Percentiles rank a stretch among this genome's conserved stretches.
Evolutionary conservation across 2,329 filamentous ascomycete species (phyloP).

Genomic region (Cercospora nicotianae): DNA sequence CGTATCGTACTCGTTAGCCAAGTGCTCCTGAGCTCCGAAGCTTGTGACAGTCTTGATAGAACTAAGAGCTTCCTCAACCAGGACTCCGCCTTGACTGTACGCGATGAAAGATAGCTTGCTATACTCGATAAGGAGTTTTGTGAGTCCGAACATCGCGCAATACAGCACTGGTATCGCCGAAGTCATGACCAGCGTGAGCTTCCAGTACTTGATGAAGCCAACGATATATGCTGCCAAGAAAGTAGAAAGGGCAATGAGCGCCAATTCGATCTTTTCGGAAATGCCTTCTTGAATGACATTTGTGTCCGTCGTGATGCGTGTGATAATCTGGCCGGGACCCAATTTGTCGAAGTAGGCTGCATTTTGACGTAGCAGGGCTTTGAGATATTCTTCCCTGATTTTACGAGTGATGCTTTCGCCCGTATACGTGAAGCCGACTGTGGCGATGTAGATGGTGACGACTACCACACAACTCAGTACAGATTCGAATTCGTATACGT

Average conservation of each 20-base stretch:
- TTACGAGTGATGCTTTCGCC: slow-evolving; percentile 51
- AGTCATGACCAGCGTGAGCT: slow-evolving; percentile 81
- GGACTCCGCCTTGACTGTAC: slow-evolving; percentile 79
- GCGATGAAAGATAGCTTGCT: slow-evolving; percentile 75
- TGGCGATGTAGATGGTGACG: slow-evolving; percentile 70
- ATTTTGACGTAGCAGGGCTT: slow-evolving; percentile 81
- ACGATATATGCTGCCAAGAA: slow-evolving; percentile 89
- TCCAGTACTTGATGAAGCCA: slow-evolving; percentile 88
- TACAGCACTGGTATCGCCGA: slow-evolving; percentile 79
- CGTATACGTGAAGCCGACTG: slow-evolving; percentile 78
- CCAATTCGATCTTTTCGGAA: slow-evolving; percentile 82
- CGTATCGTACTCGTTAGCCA: slow-evolving; percentile 78
- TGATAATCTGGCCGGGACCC: slow-evolving; percentile 89
- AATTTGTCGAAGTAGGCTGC: slow-evolving; percentile 92
- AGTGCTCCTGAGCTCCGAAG: slow-evolving; percentile 87
- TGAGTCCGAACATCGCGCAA: slow-evolving; percentile 70
- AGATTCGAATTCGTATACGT: background rate
- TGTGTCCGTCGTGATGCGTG: slow-evolving; percentile 89
- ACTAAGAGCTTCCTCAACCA: slow-evolving; percentile 91
- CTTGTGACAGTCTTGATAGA: slow-evolving; percentile 89
- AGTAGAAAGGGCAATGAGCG: slow-evolving; percentile 71
- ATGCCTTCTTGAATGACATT: slow-evolving; percentile 93
- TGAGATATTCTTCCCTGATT: slow-evolving; percentile 74
- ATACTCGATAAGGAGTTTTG: slow-evolving; percentile 73
- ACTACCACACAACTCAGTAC: slow-evolving; percentile 39